Percentiles rank a stretch among this genome's conserved stretches.
These are phyloP conservation scores for Arthrinium puccinioides DNA, from an alignment of 2,329 filamentous ascomycete species.

Conservation along the genomic window DNA sequence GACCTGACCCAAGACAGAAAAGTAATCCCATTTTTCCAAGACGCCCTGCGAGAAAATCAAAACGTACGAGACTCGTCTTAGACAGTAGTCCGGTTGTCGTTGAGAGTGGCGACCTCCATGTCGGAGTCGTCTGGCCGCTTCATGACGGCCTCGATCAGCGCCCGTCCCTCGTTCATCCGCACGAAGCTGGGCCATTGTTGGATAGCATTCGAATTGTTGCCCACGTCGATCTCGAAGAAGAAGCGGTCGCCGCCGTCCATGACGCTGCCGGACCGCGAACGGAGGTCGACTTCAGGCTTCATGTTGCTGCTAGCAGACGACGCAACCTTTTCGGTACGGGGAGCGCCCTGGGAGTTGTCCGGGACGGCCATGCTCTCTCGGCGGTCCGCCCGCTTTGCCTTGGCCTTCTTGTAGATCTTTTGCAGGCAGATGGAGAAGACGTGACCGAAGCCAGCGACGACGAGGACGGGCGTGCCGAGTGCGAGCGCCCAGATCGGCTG, in stretches of 20 bases:
- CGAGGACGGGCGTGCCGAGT: conserved; percentile 51
- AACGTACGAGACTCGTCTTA: too few species aligned
- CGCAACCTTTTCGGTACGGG: conserved; percentile 3
- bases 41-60: too few species aligned
- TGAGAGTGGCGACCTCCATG: conserved; percentile 1
- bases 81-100: not conserved
- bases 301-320: not conserved
- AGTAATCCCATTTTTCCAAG: too few species aligned
- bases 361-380: too few species aligned
- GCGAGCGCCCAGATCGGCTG: conserved; percentile 52
- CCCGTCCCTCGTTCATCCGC: conserved; percentile 4
- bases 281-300: not conserved
- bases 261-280: conserved; percentile 1
- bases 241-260: not conserved
- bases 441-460: conserved; percentile 47
- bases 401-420: conserved; percentile 14
- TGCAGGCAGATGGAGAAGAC: conserved; percentile 26
- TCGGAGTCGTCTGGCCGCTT: not conserved
- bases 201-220: conserved; percentile 3
- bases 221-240: conserved; percentile 8
- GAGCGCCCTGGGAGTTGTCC: not conserved
- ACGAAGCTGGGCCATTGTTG: conserved; percentile 8
- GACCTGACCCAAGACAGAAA: not conserved
- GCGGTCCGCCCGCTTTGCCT: conserved; percentile 5
- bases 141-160: conserved; percentile 4